phyloP scores from a whole-genome alignment of 1,284 basidiomycete species.

The Boletellus deceptivus region DNA sequence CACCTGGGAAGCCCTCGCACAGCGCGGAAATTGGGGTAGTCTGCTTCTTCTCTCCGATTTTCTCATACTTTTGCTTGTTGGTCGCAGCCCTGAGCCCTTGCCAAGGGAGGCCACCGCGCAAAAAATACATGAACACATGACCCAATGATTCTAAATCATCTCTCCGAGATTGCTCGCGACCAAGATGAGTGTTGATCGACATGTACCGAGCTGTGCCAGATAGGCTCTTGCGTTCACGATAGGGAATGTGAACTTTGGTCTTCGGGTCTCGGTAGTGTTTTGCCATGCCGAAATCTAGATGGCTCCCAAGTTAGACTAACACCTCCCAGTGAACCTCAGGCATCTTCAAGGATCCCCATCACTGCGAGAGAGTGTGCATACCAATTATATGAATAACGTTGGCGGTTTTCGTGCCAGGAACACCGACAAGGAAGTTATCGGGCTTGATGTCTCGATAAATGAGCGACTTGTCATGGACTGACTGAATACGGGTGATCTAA shows the following conservation, averaged over 20 bases:
- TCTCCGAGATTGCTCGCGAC: constrained; percentile 85
- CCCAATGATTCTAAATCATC: constrained; percentile 94
- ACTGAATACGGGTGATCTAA: constrained; percentile 94
- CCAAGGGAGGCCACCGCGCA: constrained; percentile 92
- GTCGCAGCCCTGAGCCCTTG: constrained; percentile 94
- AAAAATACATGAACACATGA: constrained; percentile 98
- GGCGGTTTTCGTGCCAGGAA: constrained; percentile 88
- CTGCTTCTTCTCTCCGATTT: constrained; percentile 98
- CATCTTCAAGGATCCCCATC: background rate
- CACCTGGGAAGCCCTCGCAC: constrained; percentile 95
- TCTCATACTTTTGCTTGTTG: constrained; percentile 98
- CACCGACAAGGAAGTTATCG: constrained; percentile 97
- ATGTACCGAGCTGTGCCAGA: constrained; percentile 98
- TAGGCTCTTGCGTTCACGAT: constrained; percentile 97
- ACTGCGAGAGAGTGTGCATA: constrained; percentile 35
- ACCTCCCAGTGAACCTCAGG: constrained; percentile 7
- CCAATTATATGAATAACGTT: constrained; percentile 92
- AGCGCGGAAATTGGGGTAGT: constrained; percentile 90
- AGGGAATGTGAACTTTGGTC: constrained; percentile 96
- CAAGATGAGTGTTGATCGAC: constrained; percentile 98
- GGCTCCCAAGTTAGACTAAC: constrained; percentile 7
- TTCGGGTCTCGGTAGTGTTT: constrained; percentile 99
- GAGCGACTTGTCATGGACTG: constrained; percentile 97
- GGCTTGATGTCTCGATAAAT: constrained; percentile 99
- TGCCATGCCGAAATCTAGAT: constrained; percentile 92